Base-by-base conservation (phyloP, 768 basidiomycete species). In the Russula lepida region DNA sequence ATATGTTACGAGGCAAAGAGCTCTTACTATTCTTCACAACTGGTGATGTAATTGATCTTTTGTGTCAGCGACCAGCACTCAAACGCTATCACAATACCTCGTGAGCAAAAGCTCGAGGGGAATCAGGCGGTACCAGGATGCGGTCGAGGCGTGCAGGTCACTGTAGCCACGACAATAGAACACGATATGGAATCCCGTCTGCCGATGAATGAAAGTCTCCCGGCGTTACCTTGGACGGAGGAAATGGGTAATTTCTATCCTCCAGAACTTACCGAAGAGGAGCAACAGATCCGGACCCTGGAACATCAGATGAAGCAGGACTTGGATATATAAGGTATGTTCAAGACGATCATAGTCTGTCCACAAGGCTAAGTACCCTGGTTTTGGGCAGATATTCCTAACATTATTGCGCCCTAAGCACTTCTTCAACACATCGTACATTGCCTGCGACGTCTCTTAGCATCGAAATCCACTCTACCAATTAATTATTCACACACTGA, bases 221-320 rank as follows among this genome's bases (percentile, higher is more conserved):
- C 44, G 13, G 9, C 15, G 6, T 5, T 37, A 6, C 35, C 15
- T 17, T 37, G 9, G 9, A 23, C 13, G 44, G 51, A 27, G 23
- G 55, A 53, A 23, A 46, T 28, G 19, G 51, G 33, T n/a, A 25
- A 23, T 6, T n/a, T 5, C 9, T 43, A 62, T 17, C 19, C 43
- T 9, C 25, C 15, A 5, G 43, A 23, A 7, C 55, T 60, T 19
- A 41, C 58, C 6, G 43, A 50, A 11, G 54, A 54, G 35, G 59
- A 56, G 17, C 52, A 52, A 35, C 63, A 49, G 39, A 56, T 56
- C 5, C 50, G 56, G 44, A 25, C 56, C 9, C 43, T 56, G 12
- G 63, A 64, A 28, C 60, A 41, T 15, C 54, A 64, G 56, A 43
- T 64, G 60, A 62, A 51, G 39, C 54, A 62, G 17, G 50, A 63